Evolutionary conservation across 2,329 filamentous ascomycete genomes (phyloP).

Genomic region (Colletotrichum euphorbiae): DNA sequence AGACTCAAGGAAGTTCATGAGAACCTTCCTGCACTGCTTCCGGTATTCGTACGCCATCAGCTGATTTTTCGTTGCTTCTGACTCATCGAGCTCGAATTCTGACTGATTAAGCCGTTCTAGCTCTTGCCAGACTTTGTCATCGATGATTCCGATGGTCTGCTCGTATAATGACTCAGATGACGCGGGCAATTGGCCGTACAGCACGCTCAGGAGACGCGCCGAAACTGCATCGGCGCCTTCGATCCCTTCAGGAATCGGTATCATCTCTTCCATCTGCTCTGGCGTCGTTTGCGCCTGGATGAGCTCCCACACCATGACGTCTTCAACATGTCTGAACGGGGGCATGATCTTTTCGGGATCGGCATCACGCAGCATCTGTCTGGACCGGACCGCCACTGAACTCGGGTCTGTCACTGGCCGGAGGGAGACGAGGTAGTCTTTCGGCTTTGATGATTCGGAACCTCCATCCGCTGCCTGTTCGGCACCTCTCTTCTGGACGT

Average conservation of each 20-base stretch:
- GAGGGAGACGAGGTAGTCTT: conserved; percentile 65
- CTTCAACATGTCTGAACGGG: conserved; percentile 63
- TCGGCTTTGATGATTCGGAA: conserved; percentile 41
- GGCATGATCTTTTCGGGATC: conserved; percentile 45
- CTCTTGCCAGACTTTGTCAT: conserved; percentile 56
- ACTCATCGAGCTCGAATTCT: conserved; percentile 57
- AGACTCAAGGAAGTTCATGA: conserved; percentile 58
- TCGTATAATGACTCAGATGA: conserved; percentile 46
- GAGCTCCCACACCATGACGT: conserved; percentile 64
- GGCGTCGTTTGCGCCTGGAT: conserved; percentile 53
- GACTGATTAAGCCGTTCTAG: conserved; percentile 60
- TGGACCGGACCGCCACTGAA: conserved; percentile 59
- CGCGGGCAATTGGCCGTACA: conserved; percentile 47
- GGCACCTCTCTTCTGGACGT: conserved; percentile 61
- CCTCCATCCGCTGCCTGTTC: conserved; percentile 40
- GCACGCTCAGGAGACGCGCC: conserved; percentile 45
- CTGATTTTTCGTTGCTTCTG: conserved; percentile 59
- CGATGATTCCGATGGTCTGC: conserved; percentile 55
- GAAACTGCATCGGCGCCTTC: conserved; percentile 41
- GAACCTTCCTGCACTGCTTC: conserved; percentile 59
- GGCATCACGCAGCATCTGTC: conserved; percentile 50
- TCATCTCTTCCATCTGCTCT: conserved; percentile 46
- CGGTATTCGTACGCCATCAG: conserved; percentile 62
- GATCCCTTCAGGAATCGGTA: conserved; percentile 41
- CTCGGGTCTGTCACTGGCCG: conserved; percentile 60